phyloP scores from a whole-genome alignment of 495 filamentous ascomycete species.

The Arthonia radiata region DNA sequence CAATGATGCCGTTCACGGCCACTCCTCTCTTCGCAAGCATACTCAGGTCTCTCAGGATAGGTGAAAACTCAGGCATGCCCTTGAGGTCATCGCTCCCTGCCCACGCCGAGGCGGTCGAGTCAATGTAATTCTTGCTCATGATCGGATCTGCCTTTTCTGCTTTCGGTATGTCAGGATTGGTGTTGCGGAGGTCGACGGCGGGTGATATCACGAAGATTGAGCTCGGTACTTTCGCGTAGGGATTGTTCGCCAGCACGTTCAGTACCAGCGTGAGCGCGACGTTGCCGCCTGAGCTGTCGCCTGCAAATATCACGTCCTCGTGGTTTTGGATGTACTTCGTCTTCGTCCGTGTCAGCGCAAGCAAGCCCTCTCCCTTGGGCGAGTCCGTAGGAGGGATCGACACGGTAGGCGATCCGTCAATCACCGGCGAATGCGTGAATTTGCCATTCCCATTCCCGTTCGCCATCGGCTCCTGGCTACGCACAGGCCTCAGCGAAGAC shows the following conservation, averaged over 20 bases:
- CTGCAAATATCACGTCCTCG: constrained; percentile 9
- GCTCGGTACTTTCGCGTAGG: constrained; percentile 1
- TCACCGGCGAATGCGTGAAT: too few relatives aligned
- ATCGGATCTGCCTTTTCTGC: constrained; percentile 14
- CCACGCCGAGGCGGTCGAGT: constrained; percentile 14
- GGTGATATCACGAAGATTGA: constrained; percentile 16
- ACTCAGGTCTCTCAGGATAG: constrained; percentile 11
- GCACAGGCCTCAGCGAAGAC: too few relatives aligned
- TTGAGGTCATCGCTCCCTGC: constrained; percentile 7
- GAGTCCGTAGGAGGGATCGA: too few relatives aligned
- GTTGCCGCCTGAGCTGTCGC: constrained; percentile 14
- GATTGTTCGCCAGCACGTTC: constrained; percentile 6
- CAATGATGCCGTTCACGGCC: constrained; percentile 14
- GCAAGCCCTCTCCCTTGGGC: too few relatives aligned
- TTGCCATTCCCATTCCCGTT: neutral
- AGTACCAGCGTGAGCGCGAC: constrained; percentile 12
- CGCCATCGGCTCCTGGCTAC: too few relatives aligned
- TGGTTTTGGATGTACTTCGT: constrained; percentile 1
- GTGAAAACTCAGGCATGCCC: constrained; percentile 11
- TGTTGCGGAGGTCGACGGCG: constrained; percentile 14
- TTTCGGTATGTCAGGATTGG: constrained; percentile 13
- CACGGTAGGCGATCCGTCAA: too few relatives aligned
- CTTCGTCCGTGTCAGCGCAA: too few relatives aligned
- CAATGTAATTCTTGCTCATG: constrained; percentile 11
- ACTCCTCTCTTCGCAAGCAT: constrained; percentile 8